Base-by-base conservation (phyloP, 192 early-diverging fungal species). In the Linnemannia zychae region DNA sequence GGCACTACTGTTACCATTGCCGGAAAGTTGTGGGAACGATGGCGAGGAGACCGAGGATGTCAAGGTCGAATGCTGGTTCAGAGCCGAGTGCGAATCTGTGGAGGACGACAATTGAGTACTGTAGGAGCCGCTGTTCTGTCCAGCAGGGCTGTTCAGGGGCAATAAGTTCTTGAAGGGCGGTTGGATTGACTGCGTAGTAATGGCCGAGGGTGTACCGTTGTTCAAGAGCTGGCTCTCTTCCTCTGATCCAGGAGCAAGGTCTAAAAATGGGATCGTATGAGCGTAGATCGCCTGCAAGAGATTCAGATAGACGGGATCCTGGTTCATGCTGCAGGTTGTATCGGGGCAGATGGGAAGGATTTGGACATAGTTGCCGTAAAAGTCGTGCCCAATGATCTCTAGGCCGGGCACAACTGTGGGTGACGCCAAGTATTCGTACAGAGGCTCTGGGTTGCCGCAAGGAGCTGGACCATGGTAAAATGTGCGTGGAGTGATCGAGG, bases 291-390 rank as follows among this genome's bases (percentile, higher is more conserved):
- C 82, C 33, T 85, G 82, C 37, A 85, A 38, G 24, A 85, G 50
- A 67, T 85, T 85, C 18, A 85, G 68, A 53, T 85, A 85, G 7
- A 79, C 48, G 33, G 82, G 82, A 67, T 85, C 82, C 37, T 85
- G 82, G 72, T 85, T 85, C 82, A 85, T 85, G 31, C 73, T 75
- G 44, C 82, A 85, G 44, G 82, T 79, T 9, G 82, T 85, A 20
- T 85, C 82, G 33, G 82, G 82, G 31, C 82, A 85, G 46, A 85
- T 85, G 9, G 82, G 82, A 48, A 85, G 77, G 38, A 85, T 85
- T 22, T 85, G 82, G 31, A 85, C 82, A 70, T 79, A 85, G 37
- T 85, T 85, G 9, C 82, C 77, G 33, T 85, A 85, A 37, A 71
- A 85, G 28, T 85, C 82, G 17, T 79, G 77, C 4, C 82, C 82